phyloP scores from a whole-genome alignment of 305 asterid genomes.

The Fraxinus paxiana region DNA sequence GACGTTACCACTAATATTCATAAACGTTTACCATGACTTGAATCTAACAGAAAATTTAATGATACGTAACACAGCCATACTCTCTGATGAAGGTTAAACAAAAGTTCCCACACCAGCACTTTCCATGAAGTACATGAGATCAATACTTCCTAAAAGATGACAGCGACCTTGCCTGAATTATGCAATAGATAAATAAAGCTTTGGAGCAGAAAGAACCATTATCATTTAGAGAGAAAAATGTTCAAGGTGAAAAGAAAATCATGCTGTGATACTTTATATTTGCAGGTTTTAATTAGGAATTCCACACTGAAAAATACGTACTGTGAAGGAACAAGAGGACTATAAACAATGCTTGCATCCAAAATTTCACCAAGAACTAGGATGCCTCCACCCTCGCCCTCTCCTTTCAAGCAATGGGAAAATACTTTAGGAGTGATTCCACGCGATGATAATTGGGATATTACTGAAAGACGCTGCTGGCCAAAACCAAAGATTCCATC shows the following conservation, averaged over 20 bases:
- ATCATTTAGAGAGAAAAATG: background rate
- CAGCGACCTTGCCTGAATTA: background rate
- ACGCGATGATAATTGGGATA: slow-evolving; percentile 67
- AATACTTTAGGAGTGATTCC: slow-evolving; percentile 76
- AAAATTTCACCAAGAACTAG: slow-evolving; percentile 92
- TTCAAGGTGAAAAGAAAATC: background rate
- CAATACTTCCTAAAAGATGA: background rate
- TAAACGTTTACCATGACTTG: background rate
- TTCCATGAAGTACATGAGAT: background rate
- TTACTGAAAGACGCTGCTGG: slow-evolving; percentile 65
- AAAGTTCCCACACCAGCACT: background rate
- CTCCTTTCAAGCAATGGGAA: slow-evolving; percentile 91
- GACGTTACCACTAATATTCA: slow-evolving; percentile 12
- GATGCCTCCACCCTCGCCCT: slow-evolving; percentile 76
- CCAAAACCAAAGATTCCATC: slow-evolving; percentile 92
- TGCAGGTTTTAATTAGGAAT: slow-evolving; percentile 1
- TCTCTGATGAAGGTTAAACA: background rate
- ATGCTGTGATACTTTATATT: background rate
- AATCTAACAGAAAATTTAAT: background rate
- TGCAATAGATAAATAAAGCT: background rate
- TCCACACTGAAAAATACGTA: slow-evolving; percentile 48
- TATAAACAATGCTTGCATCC: slow-evolving; percentile 81
- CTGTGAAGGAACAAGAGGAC: slow-evolving; percentile 93
- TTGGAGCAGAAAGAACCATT: background rate
- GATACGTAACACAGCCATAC: background rate